Base-by-base conservation (phyloP, 441 rosid genomes). In the Mallotus repandus region DNA sequence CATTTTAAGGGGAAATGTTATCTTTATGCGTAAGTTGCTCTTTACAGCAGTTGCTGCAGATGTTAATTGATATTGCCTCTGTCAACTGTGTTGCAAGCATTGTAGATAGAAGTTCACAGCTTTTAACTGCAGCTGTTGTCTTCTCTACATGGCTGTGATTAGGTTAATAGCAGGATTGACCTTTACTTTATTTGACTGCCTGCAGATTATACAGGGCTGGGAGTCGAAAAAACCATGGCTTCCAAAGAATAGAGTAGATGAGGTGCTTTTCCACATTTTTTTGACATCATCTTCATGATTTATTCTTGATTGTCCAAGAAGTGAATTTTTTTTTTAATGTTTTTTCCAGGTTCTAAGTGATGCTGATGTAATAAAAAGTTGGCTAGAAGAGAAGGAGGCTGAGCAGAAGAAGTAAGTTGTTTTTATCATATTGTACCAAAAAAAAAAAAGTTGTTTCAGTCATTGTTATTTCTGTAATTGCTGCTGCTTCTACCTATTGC, bases 331-430 rank as follows among this genome's bases (percentile, higher is more conserved):
- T 22, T 25, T 29, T 29, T 29, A 15, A 29, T 62, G 63, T 69
- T 22, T 41, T 70, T 69, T 71, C 57, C 80, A 96, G 99, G 88
- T 93, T 66, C 59, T 77, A 52, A 84, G 76, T 67, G 93, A 84
- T 76, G 85, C 81, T 72, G 88, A 92, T 55, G 88, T 88, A 80
- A 78, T 91, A 70, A 87, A 86, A 80, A 82, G 81, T 81, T 96
- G 99, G 99, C 79, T 96, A 79, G 91, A 87, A 63, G 91, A 89
- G 90, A 91, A 83, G 84, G 97, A 85, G 79, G 83, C 88, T 61
- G 93, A 88, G 81, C 99, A 93, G 85, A 86, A 83, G 75, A 87
- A 84, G 97, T 92, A 80, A 86, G 86, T 74, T 43, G 25, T 52
- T 73, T 62, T 9, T 55, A 7, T 41, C 43, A 9, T 69, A 35